Conservation (phyloP, 495 filamentous ascomycete genomes). For the Apodospora peruviana region DNA sequence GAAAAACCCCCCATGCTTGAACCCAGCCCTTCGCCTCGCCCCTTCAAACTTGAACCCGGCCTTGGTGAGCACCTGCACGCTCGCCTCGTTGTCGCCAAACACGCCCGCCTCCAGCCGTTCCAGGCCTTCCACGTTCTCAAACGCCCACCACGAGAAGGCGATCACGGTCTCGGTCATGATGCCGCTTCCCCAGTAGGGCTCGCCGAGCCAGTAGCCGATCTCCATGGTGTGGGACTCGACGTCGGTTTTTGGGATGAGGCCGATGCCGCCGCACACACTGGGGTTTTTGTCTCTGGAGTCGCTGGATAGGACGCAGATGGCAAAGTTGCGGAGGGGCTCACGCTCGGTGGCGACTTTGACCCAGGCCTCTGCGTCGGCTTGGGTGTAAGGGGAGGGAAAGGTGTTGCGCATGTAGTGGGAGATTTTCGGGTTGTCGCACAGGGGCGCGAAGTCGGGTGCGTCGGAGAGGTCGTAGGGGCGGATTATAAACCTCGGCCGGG, state of each 20-base stretch:
- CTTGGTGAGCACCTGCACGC: slow-evolving; percentile 27
- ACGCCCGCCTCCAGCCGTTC: slow-evolving; percentile 28
- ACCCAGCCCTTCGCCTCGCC: slow-evolving; percentile 25
- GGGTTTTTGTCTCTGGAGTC: slow-evolving; percentile 1
- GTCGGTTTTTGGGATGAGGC: slow-evolving; percentile 19
- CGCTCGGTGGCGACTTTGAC: slow-evolving; percentile 5
- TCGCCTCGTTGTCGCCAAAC: slow-evolving; percentile 27
- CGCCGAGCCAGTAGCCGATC: slow-evolving; percentile 36
- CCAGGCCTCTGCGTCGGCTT: slow-evolving; percentile 24
- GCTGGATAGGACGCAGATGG: slow-evolving; percentile 24
- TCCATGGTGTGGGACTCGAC: slow-evolving; percentile 28
- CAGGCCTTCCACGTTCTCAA: slow-evolving; percentile 22
- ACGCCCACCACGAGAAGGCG: slow-evolving; percentile 28
- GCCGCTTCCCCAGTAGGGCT: slow-evolving; percentile 32
- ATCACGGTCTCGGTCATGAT: slow-evolving; percentile 23
- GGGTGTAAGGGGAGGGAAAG: slow-evolving; percentile 34
- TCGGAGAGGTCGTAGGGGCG: slow-evolving; percentile 27
- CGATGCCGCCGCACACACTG: slow-evolving; percentile 23
- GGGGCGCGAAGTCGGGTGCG: slow-evolving; percentile 14
- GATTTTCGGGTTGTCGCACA: slow-evolving; percentile 26
- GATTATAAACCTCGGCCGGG: slow-evolving; percentile 14
- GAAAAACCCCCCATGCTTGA: slow-evolving; percentile 27
- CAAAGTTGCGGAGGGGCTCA: slow-evolving; percentile 19
- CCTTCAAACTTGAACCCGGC: slow-evolving; percentile 36
- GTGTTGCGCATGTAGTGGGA: slow-evolving; percentile 26